Evolutionary conservation across 371 early-diverging fungal species (phyloP).

Genomic region (Mortierella sp.): DNA sequence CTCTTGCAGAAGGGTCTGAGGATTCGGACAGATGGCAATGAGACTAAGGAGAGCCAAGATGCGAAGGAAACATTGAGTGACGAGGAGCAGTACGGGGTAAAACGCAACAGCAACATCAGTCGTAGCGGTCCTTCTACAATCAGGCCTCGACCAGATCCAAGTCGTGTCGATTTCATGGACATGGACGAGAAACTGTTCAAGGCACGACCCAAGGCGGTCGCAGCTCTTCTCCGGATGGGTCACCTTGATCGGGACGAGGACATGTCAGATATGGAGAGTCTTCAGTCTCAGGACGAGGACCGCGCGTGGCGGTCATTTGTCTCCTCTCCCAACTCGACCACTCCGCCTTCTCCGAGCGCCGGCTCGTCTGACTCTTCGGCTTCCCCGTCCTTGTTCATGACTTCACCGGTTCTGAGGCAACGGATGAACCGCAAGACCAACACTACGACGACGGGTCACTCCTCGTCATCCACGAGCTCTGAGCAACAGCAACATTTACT

Average conservation of each 20-base stretch:
- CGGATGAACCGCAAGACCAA: slow-evolving; percentile 13
- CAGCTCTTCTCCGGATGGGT: slow-evolving; percentile 20
- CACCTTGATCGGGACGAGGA: slow-evolving; percentile 37
- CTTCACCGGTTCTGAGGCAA: slow-evolving; percentile 39
- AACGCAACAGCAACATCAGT: neutral
- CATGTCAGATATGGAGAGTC: slow-evolving; percentile 55
- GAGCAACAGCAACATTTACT: neutral
- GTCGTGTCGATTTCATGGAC: slow-evolving; percentile 27
- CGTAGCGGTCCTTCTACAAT: neutral
- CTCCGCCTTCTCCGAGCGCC: slow-evolving; percentile 47
- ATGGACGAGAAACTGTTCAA: slow-evolving; percentile 39
- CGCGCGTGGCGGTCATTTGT: slow-evolving; percentile 49
- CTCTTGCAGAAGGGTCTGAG: slow-evolving; percentile 18
- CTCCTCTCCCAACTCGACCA: slow-evolving; percentile 56
- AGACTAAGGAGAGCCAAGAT: neutral
- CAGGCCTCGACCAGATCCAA: neutral
- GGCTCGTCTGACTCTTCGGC: slow-evolving; percentile 37
- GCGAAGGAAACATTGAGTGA: neutral
- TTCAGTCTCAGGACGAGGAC: slow-evolving; percentile 34
- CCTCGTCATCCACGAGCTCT: neutral
- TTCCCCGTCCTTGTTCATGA: slow-evolving; percentile 23
- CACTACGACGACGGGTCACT: neutral
- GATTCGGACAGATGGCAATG: neutral
- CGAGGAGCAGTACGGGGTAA: slow-evolving; percentile 5
- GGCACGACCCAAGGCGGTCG: slow-evolving; percentile 33